phyloP scores from a whole-genome alignment of 75 land plant genomes.

The Selaginella tamariscina region DNA sequence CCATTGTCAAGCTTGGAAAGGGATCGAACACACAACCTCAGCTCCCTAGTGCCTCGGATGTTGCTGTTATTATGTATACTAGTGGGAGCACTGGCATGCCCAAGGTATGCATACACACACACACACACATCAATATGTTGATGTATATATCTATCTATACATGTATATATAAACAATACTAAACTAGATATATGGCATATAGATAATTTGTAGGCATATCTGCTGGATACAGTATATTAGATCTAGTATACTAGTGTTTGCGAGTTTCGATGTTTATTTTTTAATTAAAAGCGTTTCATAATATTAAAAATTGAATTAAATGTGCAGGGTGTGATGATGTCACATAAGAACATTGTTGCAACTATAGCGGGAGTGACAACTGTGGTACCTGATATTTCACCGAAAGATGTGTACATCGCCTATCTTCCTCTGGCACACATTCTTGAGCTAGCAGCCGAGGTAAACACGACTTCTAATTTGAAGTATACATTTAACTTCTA shows the following conservation, averaged over 20 bases:
- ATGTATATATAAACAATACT: too few species aligned
- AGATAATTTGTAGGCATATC: too few species aligned
- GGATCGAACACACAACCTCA: not conserved
- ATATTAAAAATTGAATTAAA: not conserved
- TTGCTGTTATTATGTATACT: slow-evolving; percentile 11
- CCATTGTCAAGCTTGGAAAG: not conserved
- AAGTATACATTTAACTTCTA: too few species aligned
- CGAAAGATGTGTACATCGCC: slow-evolving; percentile 1
- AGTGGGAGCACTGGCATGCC: slow-evolving; percentile 11
- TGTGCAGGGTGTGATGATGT: slow-evolving; percentile 5
- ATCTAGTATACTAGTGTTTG: too few species aligned
- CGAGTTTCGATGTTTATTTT: too few species aligned
- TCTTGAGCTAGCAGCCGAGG: slow-evolving; percentile 5
- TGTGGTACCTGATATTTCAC: not conserved
- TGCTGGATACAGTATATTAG: too few species aligned
- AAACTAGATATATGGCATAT: too few species aligned
- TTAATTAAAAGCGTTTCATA: not conserved
- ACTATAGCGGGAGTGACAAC: slow-evolving; percentile 9
- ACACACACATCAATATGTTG: too few species aligned
- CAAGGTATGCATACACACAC: not conserved
- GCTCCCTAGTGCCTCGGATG: not conserved
- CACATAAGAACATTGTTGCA: slow-evolving; percentile 8
- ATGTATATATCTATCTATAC: too few species aligned
- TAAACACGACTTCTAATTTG: not conserved
- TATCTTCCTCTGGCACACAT: slow-evolving; percentile 9